Evolutionary conservation across 2,329 filamentous ascomycete species (phyloP).

Genomic region (Cryphonectria carpinicola): DNA sequence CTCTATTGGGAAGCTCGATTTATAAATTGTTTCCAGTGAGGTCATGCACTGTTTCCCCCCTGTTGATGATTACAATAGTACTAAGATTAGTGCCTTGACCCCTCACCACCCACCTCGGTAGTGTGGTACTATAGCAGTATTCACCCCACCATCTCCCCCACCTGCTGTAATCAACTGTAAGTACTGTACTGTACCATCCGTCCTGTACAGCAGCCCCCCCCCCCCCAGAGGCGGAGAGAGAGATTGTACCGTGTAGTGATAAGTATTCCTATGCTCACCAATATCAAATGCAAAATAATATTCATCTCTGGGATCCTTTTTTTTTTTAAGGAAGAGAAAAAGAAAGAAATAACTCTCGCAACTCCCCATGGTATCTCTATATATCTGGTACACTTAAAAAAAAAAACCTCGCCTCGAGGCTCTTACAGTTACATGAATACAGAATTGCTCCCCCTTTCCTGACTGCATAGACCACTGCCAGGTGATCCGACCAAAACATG

Average conservation of each 20-base stretch:
- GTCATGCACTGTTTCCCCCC: constrained; percentile 1
- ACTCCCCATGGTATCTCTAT: constrained; percentile 25
- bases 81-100: not conserved
- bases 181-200: too few relatives aligned
- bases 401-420: constrained; percentile 69
- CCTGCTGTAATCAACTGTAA: not conserved
- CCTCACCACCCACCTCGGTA: not conserved
- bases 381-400: constrained; percentile 57
- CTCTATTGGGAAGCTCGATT: not conserved
- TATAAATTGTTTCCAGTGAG: not conserved
- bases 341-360: too few relatives aligned
- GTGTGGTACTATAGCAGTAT: too few relatives aligned
- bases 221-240: too few relatives aligned
- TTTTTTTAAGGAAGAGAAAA: too few relatives aligned
- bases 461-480: not conserved
- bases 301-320: not conserved
- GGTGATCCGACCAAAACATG: not conserved
- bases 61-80: not conserved
- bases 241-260: too few relatives aligned
- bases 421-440: constrained; percentile 60
- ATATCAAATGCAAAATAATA: not conserved
- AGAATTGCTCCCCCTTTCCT: constrained; percentile 37
- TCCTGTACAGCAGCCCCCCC: too few relatives aligned
- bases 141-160: not conserved
- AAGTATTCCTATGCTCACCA: not conserved